A percentile compares a stretch with the other conserved stretches of the same genome.
Conservation (phyloP, 768 basidiomycete genomes). For the Termitomyces bulborhizus region DNA sequence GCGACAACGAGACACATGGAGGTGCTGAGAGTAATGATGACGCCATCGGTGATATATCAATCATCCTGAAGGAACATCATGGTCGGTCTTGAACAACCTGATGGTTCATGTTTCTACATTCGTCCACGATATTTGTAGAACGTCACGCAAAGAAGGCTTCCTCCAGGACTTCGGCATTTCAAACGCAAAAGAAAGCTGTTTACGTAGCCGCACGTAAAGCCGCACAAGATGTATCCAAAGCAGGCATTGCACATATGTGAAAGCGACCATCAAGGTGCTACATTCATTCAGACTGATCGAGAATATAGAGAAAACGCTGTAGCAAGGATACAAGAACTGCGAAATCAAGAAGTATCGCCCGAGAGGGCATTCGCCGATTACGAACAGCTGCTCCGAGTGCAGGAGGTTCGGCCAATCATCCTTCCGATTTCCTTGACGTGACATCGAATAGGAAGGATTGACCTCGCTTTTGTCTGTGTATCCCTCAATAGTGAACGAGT, state of each 20-base stretch:
- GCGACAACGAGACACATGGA: slow-evolving; percentile 15
- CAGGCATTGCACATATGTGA: slow-evolving; percentile 26
- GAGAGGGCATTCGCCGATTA: slow-evolving; percentile 22
- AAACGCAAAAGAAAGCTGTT: slow-evolving; percentile 25
- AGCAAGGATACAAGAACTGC: slow-evolving; percentile 20
- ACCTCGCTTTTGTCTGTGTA: slow-evolving; percentile 19
- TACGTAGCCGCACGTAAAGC: slow-evolving; percentile 27
- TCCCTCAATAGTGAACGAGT: slow-evolving; percentile 22
- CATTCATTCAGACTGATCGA: neutral
- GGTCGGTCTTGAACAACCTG: slow-evolving; percentile 8
- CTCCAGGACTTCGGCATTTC: slow-evolving; percentile 20
- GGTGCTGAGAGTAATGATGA: slow-evolving; percentile 10
- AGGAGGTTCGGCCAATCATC: slow-evolving; percentile 17
- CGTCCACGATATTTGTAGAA: slow-evolving; percentile 12
- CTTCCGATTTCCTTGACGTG: neutral
- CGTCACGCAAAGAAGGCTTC: slow-evolving; percentile 22
- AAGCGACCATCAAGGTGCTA: neutral
- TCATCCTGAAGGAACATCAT: slow-evolving; percentile 10
- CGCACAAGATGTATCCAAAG: slow-evolving; percentile 21
- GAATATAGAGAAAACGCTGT: slow-evolving; percentile 23
- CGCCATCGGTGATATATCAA: slow-evolving; percentile 5
- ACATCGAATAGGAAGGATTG: slow-evolving; percentile 15
- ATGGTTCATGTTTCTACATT: neutral
- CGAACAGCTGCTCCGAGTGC: slow-evolving; percentile 14
- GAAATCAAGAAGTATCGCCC: slow-evolving; percentile 20